Evolutionary conservation across 2,329 filamentous ascomycete species (phyloP), one percentile per base, ranked within the genome.

Genomic region (Plenodomus lindquistii): DNA sequence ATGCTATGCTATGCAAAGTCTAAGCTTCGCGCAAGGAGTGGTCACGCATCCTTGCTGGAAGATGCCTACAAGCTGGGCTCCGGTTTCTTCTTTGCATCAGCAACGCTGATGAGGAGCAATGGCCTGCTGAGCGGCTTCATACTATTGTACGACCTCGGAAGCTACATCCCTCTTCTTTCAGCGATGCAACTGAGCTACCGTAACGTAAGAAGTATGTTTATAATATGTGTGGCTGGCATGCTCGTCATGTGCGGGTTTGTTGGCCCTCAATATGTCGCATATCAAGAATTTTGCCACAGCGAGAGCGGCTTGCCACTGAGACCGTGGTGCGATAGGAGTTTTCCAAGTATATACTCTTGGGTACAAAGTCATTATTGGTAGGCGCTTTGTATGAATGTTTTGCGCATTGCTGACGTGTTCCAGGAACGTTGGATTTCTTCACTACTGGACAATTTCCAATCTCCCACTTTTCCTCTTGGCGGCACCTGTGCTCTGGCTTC

Each of bases 361-460:
- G 93, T 97, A 2, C 94, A 99, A 69, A 79, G 80, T 38, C 79
- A 89, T 63, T 97, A 99, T 73, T 99, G 94, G 92, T 96, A 80
- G 71, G 84, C 72, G 8, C 21, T 16, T 20, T 15, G 15, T n/a
- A 19, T 7, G 19, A 24, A 20, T 18, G 13, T 17, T 13, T 35
- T 17, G n/a, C 22, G 21, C 35, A 38, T 37, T n/a, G 40, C 42
- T 60, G 37, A 63, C 42, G 13, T 21, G 21, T 44, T n/a, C 2
- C 42, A 96, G 92, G 94, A 86, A 93, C 62, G 85, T 88, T 43
- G 94, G 94, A 0, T 87, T 96, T 59, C 81, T 97, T 42, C 82
- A 82, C 50, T 99, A 99, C 76, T 99, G 94, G 94, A 96, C 86
- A 0, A 55, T 87, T 0, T 84, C 87, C 5, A 97, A 99, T 66